Evolutionary conservation across 2,329 filamentous ascomycete genomes (phyloP), one percentile per base, ranked within the genome.

Genomic region (Seiridium cupressi): DNA sequence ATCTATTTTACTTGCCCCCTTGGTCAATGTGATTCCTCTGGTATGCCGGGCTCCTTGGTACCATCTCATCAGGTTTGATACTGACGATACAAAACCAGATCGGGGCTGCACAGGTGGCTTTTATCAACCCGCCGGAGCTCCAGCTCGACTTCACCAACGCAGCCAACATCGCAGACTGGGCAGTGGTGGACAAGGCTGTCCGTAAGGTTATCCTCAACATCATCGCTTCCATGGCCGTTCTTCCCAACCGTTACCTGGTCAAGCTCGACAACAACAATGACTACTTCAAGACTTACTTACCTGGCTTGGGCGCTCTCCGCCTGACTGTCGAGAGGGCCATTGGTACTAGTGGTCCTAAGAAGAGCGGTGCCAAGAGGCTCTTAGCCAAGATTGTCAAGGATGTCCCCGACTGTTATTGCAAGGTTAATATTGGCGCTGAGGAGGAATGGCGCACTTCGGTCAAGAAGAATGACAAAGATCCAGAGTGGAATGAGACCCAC

Each of bases 211-310:
- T 81, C 18, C 69, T 80, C 6, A 67, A 69, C 65, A 77, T 81
- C 65, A 77, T 82, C 59, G 67, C 69, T 9, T 72, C 73, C 61
- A 80, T 81, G 76, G 73, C 73, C 4, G 77, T 79, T 4, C 74
- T 82, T 9, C 79, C 79, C 7, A 82, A 82, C 66, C 79, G 79
- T 51, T 80, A 75, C 69, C 73, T 81, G 10, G 75, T 81, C 65
- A 81, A 81, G 66, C 71, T 82, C 6, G 77, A 80, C 65, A 60
- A 67, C 61, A 74, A 72, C 61, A 78, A 74, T 65, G 79, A 81
- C 70, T 81, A 75, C 67, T 81, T 81, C 74, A 76, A 75, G 67
- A 78, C 79, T 0, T 80, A 78, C 68, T 73, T 79, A 51, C 76
- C 73, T 13, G 75, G 76, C 31, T 63, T 75, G 4, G 79, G 79